Evolutionary conservation across 176 grass and related monocot species (phyloP).

Genomic region (Rhipidocladum racemiflorum): DNA sequence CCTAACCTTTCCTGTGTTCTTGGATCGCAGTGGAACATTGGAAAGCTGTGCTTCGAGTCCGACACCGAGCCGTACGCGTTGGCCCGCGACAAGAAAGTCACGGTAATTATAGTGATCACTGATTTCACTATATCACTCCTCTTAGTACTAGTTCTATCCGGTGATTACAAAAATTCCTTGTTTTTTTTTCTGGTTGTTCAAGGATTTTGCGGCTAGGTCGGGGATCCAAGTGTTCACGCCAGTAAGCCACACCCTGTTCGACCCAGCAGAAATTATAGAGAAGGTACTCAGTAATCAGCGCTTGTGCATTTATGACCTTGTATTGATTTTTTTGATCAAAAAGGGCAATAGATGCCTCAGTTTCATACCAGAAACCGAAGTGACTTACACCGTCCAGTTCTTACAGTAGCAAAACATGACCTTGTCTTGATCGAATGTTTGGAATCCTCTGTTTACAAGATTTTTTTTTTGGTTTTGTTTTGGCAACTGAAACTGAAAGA

Average conservation of each 20-base stretch:
- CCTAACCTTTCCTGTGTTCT: slow-evolving; percentile 6
- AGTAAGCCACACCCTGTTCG: slow-evolving; percentile 78
- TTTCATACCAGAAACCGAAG: no score
- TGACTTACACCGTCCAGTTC: no score
- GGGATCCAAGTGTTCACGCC: slow-evolving; percentile 70
- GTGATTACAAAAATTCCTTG: background rate
- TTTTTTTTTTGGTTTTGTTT: background rate
- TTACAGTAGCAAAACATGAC: no score
- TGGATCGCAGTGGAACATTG: slow-evolving; percentile 79
- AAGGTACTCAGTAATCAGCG: slow-evolving; percentile 44
- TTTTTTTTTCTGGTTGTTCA: background rate
- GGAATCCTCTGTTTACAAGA: background rate
- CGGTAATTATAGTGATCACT: slow-evolving; percentile 24
- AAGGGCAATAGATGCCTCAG: no score
- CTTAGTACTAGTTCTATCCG: background rate
- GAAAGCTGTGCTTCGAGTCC: slow-evolving; percentile 79
- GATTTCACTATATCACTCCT: no score
- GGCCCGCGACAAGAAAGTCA: slow-evolving; percentile 69
- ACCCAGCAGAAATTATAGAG: slow-evolving; percentile 60
- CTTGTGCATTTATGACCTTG: background rate
- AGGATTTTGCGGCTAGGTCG: slow-evolving; percentile 68
- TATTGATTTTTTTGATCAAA: no score
- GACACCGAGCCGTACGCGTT: slow-evolving; percentile 76
- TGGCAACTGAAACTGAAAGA: slow-evolving; percentile 33
- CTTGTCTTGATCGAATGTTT: slow-evolving; percentile 11